Percentiles rank a stretch among this genome's conserved stretches.
These are phyloP conservation scores for Senna tora DNA, from an alignment of 306 rosid genomes.

Conservation along the genomic window DNA sequence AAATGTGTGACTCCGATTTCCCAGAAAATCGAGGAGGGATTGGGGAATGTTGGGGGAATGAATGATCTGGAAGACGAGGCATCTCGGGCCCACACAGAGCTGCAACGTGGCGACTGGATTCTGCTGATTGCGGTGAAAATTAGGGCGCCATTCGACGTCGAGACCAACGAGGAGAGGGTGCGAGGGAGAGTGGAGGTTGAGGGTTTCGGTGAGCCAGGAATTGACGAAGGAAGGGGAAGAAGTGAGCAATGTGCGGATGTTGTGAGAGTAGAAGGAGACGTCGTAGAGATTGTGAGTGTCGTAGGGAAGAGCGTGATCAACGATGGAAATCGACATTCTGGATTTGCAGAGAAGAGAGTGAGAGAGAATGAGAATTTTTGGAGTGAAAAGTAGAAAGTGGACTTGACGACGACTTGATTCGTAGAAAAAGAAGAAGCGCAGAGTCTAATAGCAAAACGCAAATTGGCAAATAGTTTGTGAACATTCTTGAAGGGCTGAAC, in stretches of 20 bases:
- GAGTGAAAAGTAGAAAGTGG: no score
- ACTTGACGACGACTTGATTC: neutral
- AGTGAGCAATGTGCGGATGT: conserved; percentile 42
- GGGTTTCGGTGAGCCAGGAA: conserved; percentile 38
- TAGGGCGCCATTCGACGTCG: conserved; percentile 58
- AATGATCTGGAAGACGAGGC: conserved; percentile 51
- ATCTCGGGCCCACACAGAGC: conserved; percentile 36
- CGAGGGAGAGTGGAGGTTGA: neutral
- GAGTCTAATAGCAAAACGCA: no score
- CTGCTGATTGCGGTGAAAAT: conserved; percentile 13
- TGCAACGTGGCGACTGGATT: conserved; percentile 41
- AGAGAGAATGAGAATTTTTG: neutral
- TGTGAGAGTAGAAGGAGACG: conserved; percentile 29
- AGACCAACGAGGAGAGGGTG: conserved; percentile 35
- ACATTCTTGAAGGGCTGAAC: no score
- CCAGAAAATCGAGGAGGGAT: conserved; percentile 32
- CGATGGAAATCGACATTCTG: neutral
- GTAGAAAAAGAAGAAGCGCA: no score
- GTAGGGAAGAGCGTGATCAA: conserved; percentile 23
- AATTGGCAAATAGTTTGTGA: no score
- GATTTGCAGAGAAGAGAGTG: neutral
- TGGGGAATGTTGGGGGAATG: conserved; percentile 35
- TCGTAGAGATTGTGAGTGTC: conserved; percentile 42
- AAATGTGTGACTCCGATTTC: conserved; percentile 21
- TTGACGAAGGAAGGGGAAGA: conserved; percentile 37